Conservation (phyloP, 305 asterid genomes). For the Fraxinus paxiana region DNA sequence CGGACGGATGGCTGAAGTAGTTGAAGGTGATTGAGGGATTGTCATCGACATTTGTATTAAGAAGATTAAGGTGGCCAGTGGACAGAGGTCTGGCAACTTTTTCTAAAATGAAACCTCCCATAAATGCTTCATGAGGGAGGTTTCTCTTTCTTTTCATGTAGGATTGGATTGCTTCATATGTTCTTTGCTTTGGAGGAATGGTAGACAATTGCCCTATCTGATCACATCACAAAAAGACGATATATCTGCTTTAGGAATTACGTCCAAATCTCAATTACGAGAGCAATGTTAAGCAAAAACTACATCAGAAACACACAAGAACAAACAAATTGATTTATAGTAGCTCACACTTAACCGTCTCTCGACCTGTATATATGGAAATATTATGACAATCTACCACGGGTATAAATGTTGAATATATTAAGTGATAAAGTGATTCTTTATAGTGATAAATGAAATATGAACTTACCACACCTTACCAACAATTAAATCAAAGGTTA, state of each 20-base stretch:
- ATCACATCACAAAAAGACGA: background rate
- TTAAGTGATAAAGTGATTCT: no score
- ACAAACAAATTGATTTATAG: background rate
- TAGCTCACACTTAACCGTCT: background rate
- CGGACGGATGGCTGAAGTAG: constrained; percentile 79
- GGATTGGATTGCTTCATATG: constrained; percentile 52
- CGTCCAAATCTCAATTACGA: background rate
- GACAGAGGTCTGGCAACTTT: constrained; percentile 74
- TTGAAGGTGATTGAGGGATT: constrained; percentile 89
- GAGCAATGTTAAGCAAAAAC: background rate
- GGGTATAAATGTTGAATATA: no score
- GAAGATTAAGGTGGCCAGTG: constrained; percentile 49
- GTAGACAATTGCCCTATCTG: constrained; percentile 94
- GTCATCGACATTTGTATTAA: constrained; percentile 61
- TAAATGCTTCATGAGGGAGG: constrained; percentile 72
- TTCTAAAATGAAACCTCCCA: constrained; percentile 82
- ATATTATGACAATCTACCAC: background rate
- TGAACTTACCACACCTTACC: no score
- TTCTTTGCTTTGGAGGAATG: constrained; percentile 69
- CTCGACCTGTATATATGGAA: background rate
- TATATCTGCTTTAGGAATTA: background rate
- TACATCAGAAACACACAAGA: background rate
- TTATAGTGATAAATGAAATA: no score
- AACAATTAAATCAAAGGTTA: no score
- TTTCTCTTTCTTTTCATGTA: constrained; percentile 43